A percentile compares a stretch with the other conserved stretches of the same genome.
Evolutionary conservation across 1,139 yeast genomes (phyloP).

Genomic region (Blastobotrys raffinosifermentans): DNA sequence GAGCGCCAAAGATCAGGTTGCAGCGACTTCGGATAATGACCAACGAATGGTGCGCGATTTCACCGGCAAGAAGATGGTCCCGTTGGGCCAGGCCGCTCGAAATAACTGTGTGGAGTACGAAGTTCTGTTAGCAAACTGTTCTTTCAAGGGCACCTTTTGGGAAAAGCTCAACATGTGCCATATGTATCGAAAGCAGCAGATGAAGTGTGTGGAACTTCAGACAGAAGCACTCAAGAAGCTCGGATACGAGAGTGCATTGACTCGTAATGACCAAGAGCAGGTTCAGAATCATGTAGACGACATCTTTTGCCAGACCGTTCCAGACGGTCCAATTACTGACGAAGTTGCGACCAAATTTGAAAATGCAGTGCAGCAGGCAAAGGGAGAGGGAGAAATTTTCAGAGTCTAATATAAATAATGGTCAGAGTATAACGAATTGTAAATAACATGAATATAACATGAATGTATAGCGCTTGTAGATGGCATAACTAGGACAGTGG

Average conservation of each 20-base stretch:
- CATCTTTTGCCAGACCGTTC: conserved; percentile 28
- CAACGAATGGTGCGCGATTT: conserved; percentile 3
- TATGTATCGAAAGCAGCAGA: conserved; percentile 11
- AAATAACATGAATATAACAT: not conserved
- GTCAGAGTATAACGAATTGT: not conserved
- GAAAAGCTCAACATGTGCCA: conserved; percentile 24
- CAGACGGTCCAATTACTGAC: conserved; percentile 25
- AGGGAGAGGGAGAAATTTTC: conserved; percentile 6
- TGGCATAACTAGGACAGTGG: no score
- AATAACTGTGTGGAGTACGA: conserved; percentile 33
- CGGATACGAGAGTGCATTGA: conserved; percentile 28
- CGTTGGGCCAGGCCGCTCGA: conserved; percentile 27
- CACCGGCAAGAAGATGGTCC: conserved; percentile 4
- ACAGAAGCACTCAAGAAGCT: conserved; percentile 29
- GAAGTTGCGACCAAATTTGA: conserved; percentile 17
- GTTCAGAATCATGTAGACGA: conserved; percentile 34
- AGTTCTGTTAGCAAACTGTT: conserved; percentile 25
- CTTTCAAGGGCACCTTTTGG: conserved; percentile 23
- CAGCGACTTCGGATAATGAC: conserved; percentile 9
- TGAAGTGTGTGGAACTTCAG: conserved; percentile 34
- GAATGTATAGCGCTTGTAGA: no score
- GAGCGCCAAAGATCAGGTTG: conserved; percentile 5
- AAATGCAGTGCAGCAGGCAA: conserved; percentile 18
- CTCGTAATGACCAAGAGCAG: conserved; percentile 19
- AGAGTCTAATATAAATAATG: conserved; percentile 4